Percentiles rank a stretch among this genome's conserved stretches.
phyloP scores from a whole-genome alignment of 148 eudicot genomes.

The Arctostaphylos glauca region DNA sequence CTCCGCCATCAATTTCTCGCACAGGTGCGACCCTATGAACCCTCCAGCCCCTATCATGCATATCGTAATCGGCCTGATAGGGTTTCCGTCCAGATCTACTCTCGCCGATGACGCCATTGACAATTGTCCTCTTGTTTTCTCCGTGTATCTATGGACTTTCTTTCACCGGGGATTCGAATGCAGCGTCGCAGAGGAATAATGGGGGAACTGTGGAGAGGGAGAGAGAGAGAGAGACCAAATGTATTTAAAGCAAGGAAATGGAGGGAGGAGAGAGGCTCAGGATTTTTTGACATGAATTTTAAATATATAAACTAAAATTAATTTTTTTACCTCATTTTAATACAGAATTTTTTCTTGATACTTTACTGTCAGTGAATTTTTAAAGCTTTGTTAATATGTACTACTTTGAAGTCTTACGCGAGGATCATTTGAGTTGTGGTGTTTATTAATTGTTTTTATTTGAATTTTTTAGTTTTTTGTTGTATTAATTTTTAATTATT shows the following conservation, averaged over 20 bases:
- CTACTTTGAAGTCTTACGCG: too few relatives aligned
- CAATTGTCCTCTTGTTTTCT: not conserved
- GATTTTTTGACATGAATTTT: too few relatives aligned
- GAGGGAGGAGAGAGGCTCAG: constrained; percentile 15
- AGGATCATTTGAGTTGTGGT: too few relatives aligned
- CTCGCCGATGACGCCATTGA: constrained; percentile 45
- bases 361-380: too few relatives aligned
- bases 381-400: too few relatives aligned
- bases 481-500: too few relatives aligned
- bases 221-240: not conserved
- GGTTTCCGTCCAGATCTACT: constrained; percentile 89
- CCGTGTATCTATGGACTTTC: not conserved
- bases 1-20: constrained; percentile 86
- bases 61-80: constrained; percentile 62
- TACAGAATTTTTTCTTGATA: too few relatives aligned
- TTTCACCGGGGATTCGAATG: not conserved
- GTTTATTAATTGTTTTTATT: too few relatives aligned
- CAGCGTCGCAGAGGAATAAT: not conserved
- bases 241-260: constrained; percentile 26
- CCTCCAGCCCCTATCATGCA: constrained; percentile 99
- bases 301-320: too few relatives aligned
- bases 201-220: not conserved
- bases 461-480: too few relatives aligned
- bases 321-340: too few relatives aligned
- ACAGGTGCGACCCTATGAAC: constrained; percentile 93